Conservation (phyloP, 225 moss, liverwort and hornwort genomes). For the Climacium dendroides region DNA sequence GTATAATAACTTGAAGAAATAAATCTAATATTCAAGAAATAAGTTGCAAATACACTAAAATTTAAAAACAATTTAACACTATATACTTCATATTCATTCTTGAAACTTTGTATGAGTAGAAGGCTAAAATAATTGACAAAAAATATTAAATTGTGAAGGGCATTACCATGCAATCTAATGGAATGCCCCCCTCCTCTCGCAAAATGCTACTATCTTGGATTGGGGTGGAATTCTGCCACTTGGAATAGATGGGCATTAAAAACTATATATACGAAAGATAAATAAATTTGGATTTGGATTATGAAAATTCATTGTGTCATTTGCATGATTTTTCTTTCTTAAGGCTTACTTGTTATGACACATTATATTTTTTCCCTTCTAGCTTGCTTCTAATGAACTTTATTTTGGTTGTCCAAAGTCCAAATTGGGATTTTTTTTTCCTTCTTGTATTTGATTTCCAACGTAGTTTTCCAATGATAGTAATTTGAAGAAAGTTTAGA, state of each 20-base stretch:
- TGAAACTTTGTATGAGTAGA: not conserved
- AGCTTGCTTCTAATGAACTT: not conserved
- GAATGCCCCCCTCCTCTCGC: too few species aligned
- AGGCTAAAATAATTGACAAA: not conserved
- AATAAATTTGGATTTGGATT: not conserved
- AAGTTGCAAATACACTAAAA: not conserved
- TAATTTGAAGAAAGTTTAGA: too few species aligned
- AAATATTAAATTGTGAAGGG: too few species aligned
- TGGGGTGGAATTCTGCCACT: too few species aligned
- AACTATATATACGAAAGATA: not conserved
- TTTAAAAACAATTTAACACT: not conserved
- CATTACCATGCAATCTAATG: too few species aligned
- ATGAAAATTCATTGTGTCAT: not conserved
- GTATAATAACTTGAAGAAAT: not conserved
- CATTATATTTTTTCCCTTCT: fast-evolving
- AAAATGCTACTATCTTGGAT: too few species aligned
- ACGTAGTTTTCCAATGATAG: not conserved
- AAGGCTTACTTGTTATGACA: fast-evolving
- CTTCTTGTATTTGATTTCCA: not conserved
- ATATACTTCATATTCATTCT: not conserved
- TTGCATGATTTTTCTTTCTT: not conserved
- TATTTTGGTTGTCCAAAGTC: not conserved
- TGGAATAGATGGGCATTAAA: not conserved
- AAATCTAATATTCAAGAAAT: not conserved
- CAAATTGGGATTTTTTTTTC: too few species aligned